phyloP scores from a whole-genome alignment of 1,139 yeast genomes.

The Lipomyces yarrowii region DNA sequence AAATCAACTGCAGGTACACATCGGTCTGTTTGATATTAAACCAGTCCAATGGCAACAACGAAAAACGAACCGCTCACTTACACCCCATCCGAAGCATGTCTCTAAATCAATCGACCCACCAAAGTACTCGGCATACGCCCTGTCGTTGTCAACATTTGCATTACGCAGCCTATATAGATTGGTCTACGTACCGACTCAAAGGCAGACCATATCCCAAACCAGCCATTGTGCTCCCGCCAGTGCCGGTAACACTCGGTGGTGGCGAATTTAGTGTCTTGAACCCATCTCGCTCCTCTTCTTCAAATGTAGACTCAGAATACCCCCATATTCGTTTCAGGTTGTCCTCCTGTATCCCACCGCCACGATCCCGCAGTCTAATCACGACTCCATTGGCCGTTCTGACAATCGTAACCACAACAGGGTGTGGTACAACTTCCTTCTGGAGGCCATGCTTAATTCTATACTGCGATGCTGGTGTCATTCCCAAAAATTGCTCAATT shows the following conservation, averaged over 20 bases:
- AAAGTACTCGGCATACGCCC: slow-evolving; percentile 68
- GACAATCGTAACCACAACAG: slow-evolving; percentile 70
- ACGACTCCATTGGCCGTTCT: slow-evolving; percentile 49
- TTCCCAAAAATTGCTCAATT: slow-evolving; percentile 55
- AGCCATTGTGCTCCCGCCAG: slow-evolving; percentile 73
- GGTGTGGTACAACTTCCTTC: slow-evolving; percentile 2
- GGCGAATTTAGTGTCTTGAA: slow-evolving; percentile 59
- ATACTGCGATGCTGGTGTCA: slow-evolving; percentile 15
- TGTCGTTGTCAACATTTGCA: slow-evolving; percentile 32
- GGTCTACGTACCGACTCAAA: slow-evolving; percentile 50
- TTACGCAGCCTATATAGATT: background rate
- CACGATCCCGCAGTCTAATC: slow-evolving; percentile 78
- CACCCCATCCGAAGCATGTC: slow-evolving; percentile 81
- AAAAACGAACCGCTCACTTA: slow-evolving; percentile 13
- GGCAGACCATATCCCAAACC: slow-evolving; percentile 98
- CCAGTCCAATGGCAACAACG: background rate
- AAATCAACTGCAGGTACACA: slow-evolving; percentile 23
- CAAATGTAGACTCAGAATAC: slow-evolving; percentile 81
- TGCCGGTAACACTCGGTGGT: slow-evolving; percentile 54
- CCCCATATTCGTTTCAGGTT: slow-evolving; percentile 71
- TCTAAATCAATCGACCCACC: slow-evolving; percentile 80
- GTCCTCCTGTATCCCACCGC: slow-evolving; percentile 80
- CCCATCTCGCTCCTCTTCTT: slow-evolving; percentile 54
- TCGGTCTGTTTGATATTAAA: slow-evolving; percentile 23
- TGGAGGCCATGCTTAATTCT: background rate